Base-by-base conservation (phyloP, 305 asterid genomes). In the Nicotiana rustica region DNA sequence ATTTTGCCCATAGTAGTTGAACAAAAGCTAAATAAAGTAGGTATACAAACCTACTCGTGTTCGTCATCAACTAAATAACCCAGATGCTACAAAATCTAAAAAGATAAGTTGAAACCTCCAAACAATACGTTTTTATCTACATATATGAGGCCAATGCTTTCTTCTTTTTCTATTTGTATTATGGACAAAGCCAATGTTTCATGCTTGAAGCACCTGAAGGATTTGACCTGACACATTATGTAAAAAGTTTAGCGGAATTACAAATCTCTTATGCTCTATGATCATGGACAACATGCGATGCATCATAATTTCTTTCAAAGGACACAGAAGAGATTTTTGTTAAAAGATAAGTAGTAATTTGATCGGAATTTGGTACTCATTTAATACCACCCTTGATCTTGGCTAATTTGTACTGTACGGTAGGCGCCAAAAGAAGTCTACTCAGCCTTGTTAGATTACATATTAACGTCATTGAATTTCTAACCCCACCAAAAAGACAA, bases 181-280 rank as follows among this genome's bases (percentile, higher is more conserved):
- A 25, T 38, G 9, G 44, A 38, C 47, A 38, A 38, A 49, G 57
- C 57, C 13, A 49, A 49, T 49, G 4, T 49, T 19, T 47, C 61
- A 73, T 73, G 14, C 25, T 73, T 73, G 79, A 73, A 73, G 62
- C 41, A 73, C 21, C 21, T 19, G 8, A 73, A 47, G 79, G 13
- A 73, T 47, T 38, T 73, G 79, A 21, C 8, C 62, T 38, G 49
- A 21, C 62, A 13, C 60, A 49, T 21, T 73, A 49, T 18, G 21
- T 18, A 44, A 10, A 14, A 31, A 13, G 17, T 14, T 67, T 7
- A 2, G 3, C 4, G 75, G 36, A 33, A 67, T n/a, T 44, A 44
- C 19, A 71, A 7, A 71, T 71, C 38, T 47, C 61, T 6, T 47
- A 71, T 12, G 47, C 25, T 25, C 61, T 44, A 12, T 4, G 9